Conservation (phyloP, 495 filamentous ascomycete species). For the Penicillium canariense region DNA sequence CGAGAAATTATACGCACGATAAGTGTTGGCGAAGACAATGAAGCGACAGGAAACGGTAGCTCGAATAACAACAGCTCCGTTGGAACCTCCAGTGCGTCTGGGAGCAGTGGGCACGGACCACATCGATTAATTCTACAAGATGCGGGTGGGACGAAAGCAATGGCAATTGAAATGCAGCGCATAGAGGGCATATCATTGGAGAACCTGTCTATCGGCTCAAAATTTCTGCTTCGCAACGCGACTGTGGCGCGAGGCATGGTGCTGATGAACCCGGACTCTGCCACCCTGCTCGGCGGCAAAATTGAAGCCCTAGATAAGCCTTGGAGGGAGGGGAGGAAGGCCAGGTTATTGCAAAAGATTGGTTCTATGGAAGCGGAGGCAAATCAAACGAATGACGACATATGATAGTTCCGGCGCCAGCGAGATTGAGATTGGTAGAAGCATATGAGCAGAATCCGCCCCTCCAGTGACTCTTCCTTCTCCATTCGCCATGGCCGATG, state of each 20-base stretch:
- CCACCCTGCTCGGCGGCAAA: slow-evolving; percentile 77
- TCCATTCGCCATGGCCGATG: too few relatives aligned
- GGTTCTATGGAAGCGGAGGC: slow-evolving; percentile 24
- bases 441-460: too few relatives aligned
- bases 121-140: slow-evolving; percentile 86
- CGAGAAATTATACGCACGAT: slow-evolving; percentile 76
- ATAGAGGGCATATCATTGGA: slow-evolving; percentile 64
- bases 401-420: neutral
- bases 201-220: slow-evolving; percentile 72
- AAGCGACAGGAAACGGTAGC: slow-evolving; percentile 26
- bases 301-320: slow-evolving; percentile 73
- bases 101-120: slow-evolving; percentile 49
- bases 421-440: too few relatives aligned
- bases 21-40: slow-evolving; percentile 48
- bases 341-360: slow-evolving; percentile 60
- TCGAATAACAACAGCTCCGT: slow-evolving; percentile 9
- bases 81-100: slow-evolving; percentile 17
- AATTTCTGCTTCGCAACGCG: slow-evolving; percentile 67
- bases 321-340: slow-evolving; percentile 75
- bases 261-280: slow-evolving; percentile 64
- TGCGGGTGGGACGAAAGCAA: slow-evolving; percentile 62
- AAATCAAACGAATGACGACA: neutral
- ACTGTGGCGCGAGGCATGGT: slow-evolving; percentile 74
- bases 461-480: too few relatives aligned
- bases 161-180: slow-evolving; percentile 68